Conservation (phyloP, 2,329 filamentous ascomycete genomes). For the Fusarium staphyleae region DNA sequence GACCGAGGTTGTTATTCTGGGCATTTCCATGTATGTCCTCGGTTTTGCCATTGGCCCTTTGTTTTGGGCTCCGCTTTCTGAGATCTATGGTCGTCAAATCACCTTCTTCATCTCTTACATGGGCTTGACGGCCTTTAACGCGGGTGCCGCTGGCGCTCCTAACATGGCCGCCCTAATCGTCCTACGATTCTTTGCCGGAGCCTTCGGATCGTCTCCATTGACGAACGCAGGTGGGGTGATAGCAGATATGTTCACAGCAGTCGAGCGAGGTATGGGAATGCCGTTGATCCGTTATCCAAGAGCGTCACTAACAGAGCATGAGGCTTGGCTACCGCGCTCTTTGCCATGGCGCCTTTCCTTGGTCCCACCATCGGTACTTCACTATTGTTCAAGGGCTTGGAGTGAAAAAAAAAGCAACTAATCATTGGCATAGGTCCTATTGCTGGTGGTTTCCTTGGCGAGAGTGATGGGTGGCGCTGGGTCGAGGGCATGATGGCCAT, state of each 20-base stretch:
- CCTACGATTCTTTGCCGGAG: conserved; percentile 72
- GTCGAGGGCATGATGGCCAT: conserved; percentile 68
- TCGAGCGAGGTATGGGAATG: too few species aligned
- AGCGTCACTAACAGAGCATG: too few species aligned
- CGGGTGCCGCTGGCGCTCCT: conserved; percentile 62
- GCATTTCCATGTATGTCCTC: conserved; percentile 69
- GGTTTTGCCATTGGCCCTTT: conserved; percentile 69
- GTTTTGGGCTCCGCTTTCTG: conserved; percentile 71
- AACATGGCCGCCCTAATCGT: conserved; percentile 68
- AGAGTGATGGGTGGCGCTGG: conserved; percentile 70
- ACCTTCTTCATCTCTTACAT: conserved; percentile 67
- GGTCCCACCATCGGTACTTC: conserved; percentile 61
- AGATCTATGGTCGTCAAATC: conserved; percentile 67
- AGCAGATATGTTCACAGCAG: conserved; percentile 68
- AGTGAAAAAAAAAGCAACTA: not conserved
- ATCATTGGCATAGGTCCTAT: conserved; percentile 57
- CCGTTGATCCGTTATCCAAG: too few species aligned
- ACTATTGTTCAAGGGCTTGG: not conserved
- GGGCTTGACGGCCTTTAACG: conserved; percentile 67
- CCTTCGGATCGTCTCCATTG: conserved; percentile 68
- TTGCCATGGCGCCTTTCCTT: conserved; percentile 69
- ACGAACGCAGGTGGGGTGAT: conserved; percentile 70
- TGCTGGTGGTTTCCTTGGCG: conserved; percentile 67
- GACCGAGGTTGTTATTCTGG: conserved; percentile 63
- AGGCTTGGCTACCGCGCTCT: conserved; percentile 65